Percentiles rank a stretch among this genome's conserved stretches.
These are phyloP conservation scores for Candida michaelii DNA, from an alignment of 805 yeast genomes.

Conservation along the genomic window DNA sequence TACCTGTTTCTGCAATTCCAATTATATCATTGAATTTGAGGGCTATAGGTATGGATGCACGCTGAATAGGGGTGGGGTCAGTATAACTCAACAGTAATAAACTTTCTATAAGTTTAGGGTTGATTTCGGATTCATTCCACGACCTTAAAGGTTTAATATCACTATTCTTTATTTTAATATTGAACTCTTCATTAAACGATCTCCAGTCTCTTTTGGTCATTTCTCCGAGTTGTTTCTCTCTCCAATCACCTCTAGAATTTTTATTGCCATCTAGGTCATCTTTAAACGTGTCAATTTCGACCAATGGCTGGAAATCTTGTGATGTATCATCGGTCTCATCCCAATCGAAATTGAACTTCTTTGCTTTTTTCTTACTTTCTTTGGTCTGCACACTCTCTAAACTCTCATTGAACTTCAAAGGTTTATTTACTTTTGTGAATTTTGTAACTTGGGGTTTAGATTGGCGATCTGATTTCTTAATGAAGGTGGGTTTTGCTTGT, in stretches of 20 bases:
- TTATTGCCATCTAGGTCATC: constrained; percentile 10
- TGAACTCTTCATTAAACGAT: constrained; percentile 74
- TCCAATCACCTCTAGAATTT: constrained; percentile 53
- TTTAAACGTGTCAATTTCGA: constrained; percentile 12
- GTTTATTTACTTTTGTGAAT: neutral
- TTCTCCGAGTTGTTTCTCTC: constrained; percentile 54
- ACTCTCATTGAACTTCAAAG: neutral
- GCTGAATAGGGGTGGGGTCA: constrained; percentile 87
- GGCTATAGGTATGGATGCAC: constrained; percentile 81
- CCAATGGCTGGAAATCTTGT: constrained; percentile 39
- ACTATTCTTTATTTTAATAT: constrained; percentile 59
- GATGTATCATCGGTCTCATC: constrained; percentile 65
- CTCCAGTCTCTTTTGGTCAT: constrained; percentile 92
- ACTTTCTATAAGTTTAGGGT: constrained; percentile 20
- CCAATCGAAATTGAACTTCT: constrained; percentile 70
- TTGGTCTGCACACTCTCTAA: neutral
- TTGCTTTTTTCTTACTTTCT: neutral
- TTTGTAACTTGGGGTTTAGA: neutral
- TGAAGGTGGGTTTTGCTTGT: constrained; percentile 13
- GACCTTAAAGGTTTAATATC: constrained; percentile 60
- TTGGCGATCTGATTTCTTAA: constrained; percentile 9
- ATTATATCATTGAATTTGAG: constrained; percentile 61
- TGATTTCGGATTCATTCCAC: constrained; percentile 63
- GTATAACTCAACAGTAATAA: constrained; percentile 46
- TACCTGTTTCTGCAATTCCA: constrained; percentile 96